Conservation (phyloP, 1,284 basidiomycete species). For the Apiotrichum sp. region DNA sequence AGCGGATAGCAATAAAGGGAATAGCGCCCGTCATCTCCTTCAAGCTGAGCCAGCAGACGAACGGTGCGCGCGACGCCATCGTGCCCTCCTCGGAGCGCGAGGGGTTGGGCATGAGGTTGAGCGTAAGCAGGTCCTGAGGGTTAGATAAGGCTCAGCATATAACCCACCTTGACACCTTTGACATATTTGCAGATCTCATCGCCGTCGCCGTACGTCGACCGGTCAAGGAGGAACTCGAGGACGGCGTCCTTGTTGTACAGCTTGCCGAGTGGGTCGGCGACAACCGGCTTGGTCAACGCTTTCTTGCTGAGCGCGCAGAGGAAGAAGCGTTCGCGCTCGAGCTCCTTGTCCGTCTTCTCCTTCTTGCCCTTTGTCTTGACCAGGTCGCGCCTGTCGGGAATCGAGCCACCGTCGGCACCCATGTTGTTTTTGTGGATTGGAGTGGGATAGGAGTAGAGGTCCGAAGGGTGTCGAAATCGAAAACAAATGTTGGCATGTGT, state of each 20-base stretch:
- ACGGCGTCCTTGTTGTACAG: constrained; percentile 90
- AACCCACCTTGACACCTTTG: constrained; percentile 70
- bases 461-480: not conserved
- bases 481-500: not conserved
- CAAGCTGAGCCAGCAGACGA: constrained; percentile 79
- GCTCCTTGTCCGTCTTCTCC: constrained; percentile 72
- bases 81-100: constrained; percentile 37
- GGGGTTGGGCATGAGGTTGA: constrained; percentile 71
- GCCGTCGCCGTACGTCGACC: constrained; percentile 67
- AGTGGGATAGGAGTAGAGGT: not conserved
- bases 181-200: constrained; percentile 81
- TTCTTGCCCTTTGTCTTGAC: constrained; percentile 44
- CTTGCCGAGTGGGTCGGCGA: constrained; percentile 81
- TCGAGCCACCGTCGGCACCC: constrained; percentile 47
- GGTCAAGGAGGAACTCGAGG: constrained; percentile 77
- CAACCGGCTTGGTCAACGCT: constrained; percentile 75
- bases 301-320: constrained; percentile 89
- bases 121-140: constrained; percentile 70
- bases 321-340: constrained; percentile 77
- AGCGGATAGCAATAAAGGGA: constrained; percentile 76
- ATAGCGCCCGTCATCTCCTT: constrained; percentile 89
- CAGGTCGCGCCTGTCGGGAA: constrained; percentile 46
- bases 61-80: constrained; percentile 55
- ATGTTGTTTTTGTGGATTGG: constrained; percentile 16
- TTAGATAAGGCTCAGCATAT: not conserved